These are phyloP conservation scores for Beauveria varroae DNA, from an alignment of 2,329 filamentous ascomycete genomes.

Conservation along the genomic window DNA sequence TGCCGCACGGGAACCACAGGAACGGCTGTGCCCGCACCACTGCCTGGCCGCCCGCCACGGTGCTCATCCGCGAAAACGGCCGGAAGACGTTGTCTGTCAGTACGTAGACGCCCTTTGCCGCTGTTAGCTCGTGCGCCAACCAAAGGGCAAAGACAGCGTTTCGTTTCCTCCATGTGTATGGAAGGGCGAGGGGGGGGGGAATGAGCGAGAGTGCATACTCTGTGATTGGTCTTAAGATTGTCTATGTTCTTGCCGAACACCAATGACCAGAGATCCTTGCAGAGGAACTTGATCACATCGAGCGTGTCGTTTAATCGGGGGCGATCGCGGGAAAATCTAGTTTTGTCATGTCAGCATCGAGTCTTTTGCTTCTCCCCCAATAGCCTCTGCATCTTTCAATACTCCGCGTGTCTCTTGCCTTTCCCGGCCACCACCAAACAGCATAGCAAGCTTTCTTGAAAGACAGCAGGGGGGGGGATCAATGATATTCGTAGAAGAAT, in stretches of 20 bases:
- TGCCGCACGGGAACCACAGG: conserved; percentile 89
- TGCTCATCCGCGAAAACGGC: conserved; percentile 83
- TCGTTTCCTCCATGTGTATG: no score
- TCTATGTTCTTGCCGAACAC: conserved; percentile 97
- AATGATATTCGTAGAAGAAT: neutral
- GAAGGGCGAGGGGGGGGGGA: no score
- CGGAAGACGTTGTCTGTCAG: conserved; percentile 89
- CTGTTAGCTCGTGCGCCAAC: conserved; percentile 23
- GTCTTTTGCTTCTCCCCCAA: no score
- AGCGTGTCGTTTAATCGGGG: conserved; percentile 87
- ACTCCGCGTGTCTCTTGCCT: no score
- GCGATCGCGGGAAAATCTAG: conserved; percentile 71
- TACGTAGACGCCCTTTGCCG: conserved; percentile 72
- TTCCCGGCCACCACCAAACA: no score
- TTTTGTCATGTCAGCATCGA: neutral
- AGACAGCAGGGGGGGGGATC: neutral
- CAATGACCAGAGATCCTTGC: conserved; percentile 95
- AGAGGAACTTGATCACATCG: conserved; percentile 96
- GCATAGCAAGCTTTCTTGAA: neutral
- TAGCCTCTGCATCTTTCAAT: no score
- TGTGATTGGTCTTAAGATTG: conserved; percentile 96
- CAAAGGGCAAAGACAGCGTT: neutral
- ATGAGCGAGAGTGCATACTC: conserved; percentile 41
- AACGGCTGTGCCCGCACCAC: conserved; percentile 77
- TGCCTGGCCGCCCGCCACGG: conserved; percentile 66